A percentile compares a stretch with the other conserved stretches of the same genome.
Evolutionary conservation across 352 stramenopile genomes (phyloP).

Genomic region (Pythium phragmiticola): DNA sequence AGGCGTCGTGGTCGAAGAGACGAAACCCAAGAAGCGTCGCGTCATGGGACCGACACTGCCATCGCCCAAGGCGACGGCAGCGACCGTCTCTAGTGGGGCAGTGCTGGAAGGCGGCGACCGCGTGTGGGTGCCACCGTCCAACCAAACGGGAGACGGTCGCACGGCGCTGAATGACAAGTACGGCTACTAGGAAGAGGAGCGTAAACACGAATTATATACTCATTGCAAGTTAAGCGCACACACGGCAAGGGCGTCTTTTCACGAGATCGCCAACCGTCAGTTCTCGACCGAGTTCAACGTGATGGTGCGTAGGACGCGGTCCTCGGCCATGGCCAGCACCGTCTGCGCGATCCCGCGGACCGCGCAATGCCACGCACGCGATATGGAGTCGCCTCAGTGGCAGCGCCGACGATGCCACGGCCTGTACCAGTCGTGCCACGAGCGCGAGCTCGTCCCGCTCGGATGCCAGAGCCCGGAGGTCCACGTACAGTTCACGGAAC

Average conservation of each 20-base stretch:
- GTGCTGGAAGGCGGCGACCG: constrained; percentile 72
- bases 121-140: constrained; percentile 74
- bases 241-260: too few species aligned
- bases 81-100: constrained; percentile 6
- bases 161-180: constrained; percentile 86
- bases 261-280: too few species aligned
- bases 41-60: constrained; percentile 38
- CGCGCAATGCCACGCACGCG: background rate
- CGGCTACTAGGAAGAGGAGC: constrained; percentile 55
- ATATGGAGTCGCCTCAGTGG: background rate
- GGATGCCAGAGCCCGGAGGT: background rate
- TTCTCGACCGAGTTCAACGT: background rate
- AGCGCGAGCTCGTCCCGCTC: background rate
- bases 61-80: constrained; percentile 5
- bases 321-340: background rate
- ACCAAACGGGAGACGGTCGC: constrained; percentile 81
- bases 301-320: background rate
- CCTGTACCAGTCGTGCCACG: background rate
- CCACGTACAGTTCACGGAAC: background rate
- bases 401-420: background rate
- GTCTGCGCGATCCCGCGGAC: background rate
- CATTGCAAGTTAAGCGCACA: too few species aligned
- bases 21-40: constrained; percentile 37
- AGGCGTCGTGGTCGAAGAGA: background rate
- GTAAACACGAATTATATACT: background rate